Base-by-base conservation (phyloP, 495 filamentous ascomycete species). In the Xylaria nigripes region DNA sequence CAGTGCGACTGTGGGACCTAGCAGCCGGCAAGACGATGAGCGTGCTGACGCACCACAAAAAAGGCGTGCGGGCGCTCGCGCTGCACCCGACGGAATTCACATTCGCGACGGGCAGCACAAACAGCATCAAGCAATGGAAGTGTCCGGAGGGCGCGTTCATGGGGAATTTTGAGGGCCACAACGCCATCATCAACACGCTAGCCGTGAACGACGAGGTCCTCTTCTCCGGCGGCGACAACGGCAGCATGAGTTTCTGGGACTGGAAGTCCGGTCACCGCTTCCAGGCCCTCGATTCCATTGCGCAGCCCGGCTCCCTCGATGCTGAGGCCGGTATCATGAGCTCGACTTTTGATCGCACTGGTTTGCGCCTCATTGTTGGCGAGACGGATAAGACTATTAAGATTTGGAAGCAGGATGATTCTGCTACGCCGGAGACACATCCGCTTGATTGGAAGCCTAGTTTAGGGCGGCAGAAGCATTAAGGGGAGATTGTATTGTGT, bases 121-220 rank as follows among this genome's bases (percentile, higher is more conserved):
- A 86, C 22, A 89, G 85, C 68, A 99, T 99, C 73, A 99, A 99
- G 76, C 94, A 97, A 69, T 99, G 93, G 92, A 97, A 97, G 69
- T 97, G 90, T 62, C 94, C 94, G 16, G 92, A 96, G 70, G 94
- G 92, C 34, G 90, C 87, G 27, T 96, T 99, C 68, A 99, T 99
- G 94, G 90, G 96, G 72, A 97, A 97, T 70, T 99, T 96, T 64
- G 91, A 96, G 40, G 91, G 91, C 36, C 91, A 96, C 58, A 96
- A 96, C 60, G 80, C 89, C 43, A 89, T 99, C 68, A 93, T 97
- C 74, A 99, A 99, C 68, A 89, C 89, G 0, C 69, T 99, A n/a
- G 74, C 85, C 30, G 88, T 89, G 30, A 99, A 99, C 67, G 88
- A 95, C 56, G 89, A 96, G 64, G 87, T 97, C 9, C 70, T 97